Evolutionary conservation across 768 basidiomycete species (phyloP).

Genomic region (Russula virescens): DNA sequence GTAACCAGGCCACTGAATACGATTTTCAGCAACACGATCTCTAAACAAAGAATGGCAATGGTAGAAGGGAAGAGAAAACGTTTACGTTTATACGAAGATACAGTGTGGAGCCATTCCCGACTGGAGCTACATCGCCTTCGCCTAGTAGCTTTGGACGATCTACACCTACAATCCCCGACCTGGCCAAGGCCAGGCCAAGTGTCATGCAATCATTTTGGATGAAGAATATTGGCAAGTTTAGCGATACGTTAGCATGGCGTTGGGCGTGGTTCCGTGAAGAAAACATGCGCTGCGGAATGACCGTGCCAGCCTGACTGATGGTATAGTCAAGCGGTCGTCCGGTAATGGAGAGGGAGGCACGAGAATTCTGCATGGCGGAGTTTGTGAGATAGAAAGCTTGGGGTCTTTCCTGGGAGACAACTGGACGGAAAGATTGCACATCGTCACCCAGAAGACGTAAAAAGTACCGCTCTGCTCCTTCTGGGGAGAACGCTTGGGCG

Average conservation of each 20-base stretch:
- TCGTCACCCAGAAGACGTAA: background rate
- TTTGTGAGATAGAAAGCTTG: constrained; percentile 5
- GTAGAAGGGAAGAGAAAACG: too few relatives aligned
- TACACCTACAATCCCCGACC: background rate
- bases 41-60: too few relatives aligned
- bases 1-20: constrained; percentile 5
- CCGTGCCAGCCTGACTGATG: background rate
- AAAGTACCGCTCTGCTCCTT: background rate
- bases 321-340: background rate
- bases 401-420: background rate
- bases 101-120: background rate
- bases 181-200: background rate
- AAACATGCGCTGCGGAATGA: constrained; percentile 14
- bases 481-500: constrained; percentile 3
- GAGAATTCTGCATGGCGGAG: background rate
- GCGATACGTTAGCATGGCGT: background rate
- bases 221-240: constrained; percentile 15
- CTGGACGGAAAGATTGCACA: background rate
- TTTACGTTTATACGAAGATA: constrained; percentile 11
- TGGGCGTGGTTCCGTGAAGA: background rate
- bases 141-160: background rate
- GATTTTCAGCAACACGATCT: background rate
- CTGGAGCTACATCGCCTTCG: background rate
- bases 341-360: background rate
- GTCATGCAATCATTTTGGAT: background rate